Evolutionary conservation across 441 rosid genomes (phyloP), one percentile per base, ranked within the genome.

Genomic region (Eruca vesicaria): DNA sequence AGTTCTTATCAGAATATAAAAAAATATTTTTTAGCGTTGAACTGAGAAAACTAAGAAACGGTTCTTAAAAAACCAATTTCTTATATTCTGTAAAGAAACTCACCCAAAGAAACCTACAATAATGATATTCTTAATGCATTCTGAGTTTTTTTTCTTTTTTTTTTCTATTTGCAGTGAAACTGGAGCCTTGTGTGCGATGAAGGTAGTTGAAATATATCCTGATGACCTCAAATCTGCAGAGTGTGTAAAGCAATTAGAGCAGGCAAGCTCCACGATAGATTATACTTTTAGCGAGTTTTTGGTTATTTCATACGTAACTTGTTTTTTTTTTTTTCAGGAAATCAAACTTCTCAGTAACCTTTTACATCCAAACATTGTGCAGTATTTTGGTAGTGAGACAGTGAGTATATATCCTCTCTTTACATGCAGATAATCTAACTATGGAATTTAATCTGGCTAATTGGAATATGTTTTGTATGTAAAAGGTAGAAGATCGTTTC

Each of bases 121-220:
- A n/a, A n/a, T n/a, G n/a, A n/a, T n/a, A n/a, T n/a, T 38, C 32
- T 23, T 19, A 60, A 15, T 62, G 28, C 64, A 29, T 55, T 53
- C 62, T 77, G 62, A 74, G 31, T 71, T 84, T 36, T 12, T 38
- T 61, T 32, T 52, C 11, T 23, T 76, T 78, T 71, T 84, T 36
- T 12, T 38, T 61, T 32, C 45, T 6, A 29, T 76, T 78, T 48
- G 77, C 82, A 93, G 98, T 61, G 96, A 91, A 81, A 93, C 88
- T 65, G 96, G 99, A 77, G 97, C 98, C 5, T 81, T 96, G 69
- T 93, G 99, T 78, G 99, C 98, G 14, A 89, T 90, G 96, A 94
- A 94, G 83, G 99, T 93, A 82, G 99, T 93, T 60, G 98, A 91
- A 71, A 62, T 96, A 55, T 85, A 82, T 82, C 94, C 92, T 14